Conservation (phyloP, 1,284 basidiomycete genomes). For the Dichomitus squalens region DNA sequence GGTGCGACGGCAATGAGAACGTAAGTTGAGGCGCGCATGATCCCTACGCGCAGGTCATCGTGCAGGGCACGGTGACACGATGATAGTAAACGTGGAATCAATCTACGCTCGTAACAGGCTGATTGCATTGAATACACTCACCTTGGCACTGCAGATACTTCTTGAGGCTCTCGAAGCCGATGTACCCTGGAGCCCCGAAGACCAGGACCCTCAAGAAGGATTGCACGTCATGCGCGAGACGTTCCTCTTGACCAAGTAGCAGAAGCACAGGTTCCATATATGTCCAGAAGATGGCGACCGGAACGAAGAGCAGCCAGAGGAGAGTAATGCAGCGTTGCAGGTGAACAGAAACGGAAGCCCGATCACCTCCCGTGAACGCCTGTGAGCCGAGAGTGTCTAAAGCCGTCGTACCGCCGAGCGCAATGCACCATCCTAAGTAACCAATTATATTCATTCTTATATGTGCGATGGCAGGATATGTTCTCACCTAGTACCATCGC, state of each 20-base stretch:
- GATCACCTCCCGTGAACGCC: constrained; percentile 65
- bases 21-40: constrained; percentile 70
- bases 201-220: constrained; percentile 63
- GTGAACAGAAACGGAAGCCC: constrained; percentile 62
- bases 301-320: constrained; percentile 64
- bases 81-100: background rate
- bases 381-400: constrained; percentile 78
- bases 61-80: background rate
- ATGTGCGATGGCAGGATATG: constrained; percentile 24
- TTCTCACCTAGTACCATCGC: constrained; percentile 67
- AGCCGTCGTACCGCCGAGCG: constrained; percentile 76
- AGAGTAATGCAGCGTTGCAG: constrained; percentile 68
- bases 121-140: constrained; percentile 30
- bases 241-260: constrained; percentile 59
- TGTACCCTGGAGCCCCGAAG: constrained; percentile 68
- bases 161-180: constrained; percentile 76
- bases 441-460: background rate
- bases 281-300: constrained; percentile 61
- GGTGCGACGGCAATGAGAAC: constrained; percentile 63
- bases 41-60: constrained; percentile 46
- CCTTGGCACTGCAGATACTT: constrained; percentile 82
- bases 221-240: constrained; percentile 61
- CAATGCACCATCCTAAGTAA: constrained; percentile 69
- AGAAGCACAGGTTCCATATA: constrained; percentile 62
- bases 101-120: background rate